Conservation (phyloP, 192 early-diverging fungal genomes). For the Entomortierella beljakovae region DNA sequence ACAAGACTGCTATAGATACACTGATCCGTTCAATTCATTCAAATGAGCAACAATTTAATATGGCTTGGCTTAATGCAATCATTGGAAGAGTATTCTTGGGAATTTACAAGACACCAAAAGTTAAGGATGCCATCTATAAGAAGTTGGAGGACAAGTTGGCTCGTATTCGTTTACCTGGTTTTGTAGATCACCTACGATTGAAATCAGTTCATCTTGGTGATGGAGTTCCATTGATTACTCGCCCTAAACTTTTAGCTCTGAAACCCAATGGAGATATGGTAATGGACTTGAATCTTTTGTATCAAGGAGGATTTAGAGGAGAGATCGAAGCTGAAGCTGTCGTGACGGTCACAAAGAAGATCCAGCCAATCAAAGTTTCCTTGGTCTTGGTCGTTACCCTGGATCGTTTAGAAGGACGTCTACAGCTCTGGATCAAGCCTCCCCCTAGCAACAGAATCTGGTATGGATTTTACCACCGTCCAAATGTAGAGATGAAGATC, state of each 20-base stretch:
- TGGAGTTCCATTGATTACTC: slow-evolving; percentile 80
- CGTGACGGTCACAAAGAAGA: slow-evolving; percentile 65
- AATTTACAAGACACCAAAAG: slow-evolving; percentile 69
- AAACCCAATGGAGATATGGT: slow-evolving; percentile 78
- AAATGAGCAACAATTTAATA: slow-evolving; percentile 63
- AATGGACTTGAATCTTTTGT: slow-evolving; percentile 81
- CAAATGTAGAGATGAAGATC: slow-evolving; percentile 76
- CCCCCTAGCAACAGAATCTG: slow-evolving; percentile 87
- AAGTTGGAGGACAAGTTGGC: slow-evolving; percentile 73
- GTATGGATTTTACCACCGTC: slow-evolving; percentile 87
- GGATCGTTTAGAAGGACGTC: slow-evolving; percentile 75
- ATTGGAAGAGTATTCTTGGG: slow-evolving; percentile 84
- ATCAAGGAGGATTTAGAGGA: slow-evolving; percentile 79
- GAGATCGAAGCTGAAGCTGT: slow-evolving; percentile 79
- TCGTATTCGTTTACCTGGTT: slow-evolving; percentile 70
- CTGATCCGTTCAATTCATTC: slow-evolving; percentile 62
- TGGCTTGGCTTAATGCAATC: slow-evolving; percentile 88
- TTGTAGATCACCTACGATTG: slow-evolving; percentile 85
- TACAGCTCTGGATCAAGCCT: slow-evolving; percentile 82
- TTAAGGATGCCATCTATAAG: slow-evolving; percentile 68
- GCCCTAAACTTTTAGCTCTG: slow-evolving; percentile 78
- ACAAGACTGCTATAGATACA: slow-evolving; percentile 58
- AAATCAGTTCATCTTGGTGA: slow-evolving; percentile 82
- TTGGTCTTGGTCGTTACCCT: slow-evolving; percentile 83
- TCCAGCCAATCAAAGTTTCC: slow-evolving; percentile 76